Evolutionary conservation across 176 grass and related monocot species (phyloP), one percentile per base, ranked within the genome.

Genomic region (Alloteropsis semialata): DNA sequence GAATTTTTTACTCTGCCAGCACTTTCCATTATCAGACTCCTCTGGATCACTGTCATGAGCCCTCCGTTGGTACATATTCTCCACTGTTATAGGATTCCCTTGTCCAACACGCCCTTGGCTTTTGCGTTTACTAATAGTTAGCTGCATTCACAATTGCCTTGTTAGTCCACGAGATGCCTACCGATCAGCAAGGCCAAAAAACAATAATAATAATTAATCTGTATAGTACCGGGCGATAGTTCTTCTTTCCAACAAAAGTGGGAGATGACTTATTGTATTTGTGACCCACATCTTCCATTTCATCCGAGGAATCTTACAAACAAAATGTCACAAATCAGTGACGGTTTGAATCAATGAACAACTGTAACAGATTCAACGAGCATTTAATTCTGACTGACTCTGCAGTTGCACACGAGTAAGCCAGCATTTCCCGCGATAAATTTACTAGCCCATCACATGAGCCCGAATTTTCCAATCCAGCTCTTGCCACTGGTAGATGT

Each of bases 51-150:
- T 27, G 10, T 84, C 66, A 67, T 65, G 66, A 49, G 77, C 48
- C 65, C 48, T 82, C 49, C 8, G 30, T 27, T 72, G 60, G 55
- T 90, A 90, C 88, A 90, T 90, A 22, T 65, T 77, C 64, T 78
- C 73, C 37, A 72, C 78, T 14, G 88, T 0, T 77, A 90, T 72
- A 71, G 88, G 28, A 21, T 36, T 63, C 73, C 12, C 46, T 38
- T 10, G 57, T 77, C 34, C 88, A 27, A 6, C 3, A 71, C 72
- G 63, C 18, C 32, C 76, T 7, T 13, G 48, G 17, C 56, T 58
- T 78, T 10, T 55, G 18, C 8, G 13, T 2, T 59, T 33, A 14
- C 10, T 16, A 14, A 70, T 14, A 65, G 28, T 46, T 72, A 86
- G 39, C 88, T 90, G 79, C 78, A 90, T 73, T 65, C 16, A 65